Evolutionary conservation across 192 early-diverging fungal genomes (phyloP).

Genomic region (Entomortierella beljakovae): DNA sequence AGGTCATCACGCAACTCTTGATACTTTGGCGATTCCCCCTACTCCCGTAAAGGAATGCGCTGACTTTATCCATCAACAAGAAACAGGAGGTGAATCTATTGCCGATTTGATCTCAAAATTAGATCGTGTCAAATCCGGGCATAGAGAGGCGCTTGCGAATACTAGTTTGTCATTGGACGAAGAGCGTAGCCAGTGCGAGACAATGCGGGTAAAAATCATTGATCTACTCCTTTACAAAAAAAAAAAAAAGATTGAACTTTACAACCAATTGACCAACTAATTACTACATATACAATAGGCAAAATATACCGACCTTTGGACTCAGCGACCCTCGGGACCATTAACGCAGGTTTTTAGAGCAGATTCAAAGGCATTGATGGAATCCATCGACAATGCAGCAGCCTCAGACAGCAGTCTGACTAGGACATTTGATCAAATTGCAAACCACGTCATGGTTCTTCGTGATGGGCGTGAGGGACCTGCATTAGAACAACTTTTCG

Average conservation of each 20-base stretch:
- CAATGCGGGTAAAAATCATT: conserved; percentile 66
- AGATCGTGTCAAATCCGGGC: conserved; percentile 73
- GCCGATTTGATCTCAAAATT: conserved; percentile 70
- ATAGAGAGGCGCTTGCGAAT: conserved; percentile 74
- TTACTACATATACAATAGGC: conserved; percentile 24
- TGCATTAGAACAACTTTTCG: conserved; percentile 59
- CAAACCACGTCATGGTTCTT: conserved; percentile 59
- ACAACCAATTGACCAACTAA: not conserved
- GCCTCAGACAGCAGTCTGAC: conserved; percentile 67
- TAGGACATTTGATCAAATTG: conserved; percentile 56
- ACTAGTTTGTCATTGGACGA: conserved; percentile 79
- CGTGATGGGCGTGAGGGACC: conserved; percentile 52
- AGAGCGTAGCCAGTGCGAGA: conserved; percentile 89
- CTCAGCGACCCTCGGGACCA: conserved; percentile 83
- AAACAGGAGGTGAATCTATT: conserved; percentile 60
- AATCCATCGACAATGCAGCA: conserved; percentile 81
- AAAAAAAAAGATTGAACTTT: too few species aligned
- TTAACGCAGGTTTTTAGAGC: conserved; percentile 80
- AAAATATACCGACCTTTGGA: conserved; percentile 87
- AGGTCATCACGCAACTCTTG: conserved; percentile 44
- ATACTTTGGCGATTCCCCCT: conserved; percentile 69
- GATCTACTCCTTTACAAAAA: too few species aligned
- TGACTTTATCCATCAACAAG: conserved; percentile 67
- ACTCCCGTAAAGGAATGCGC: conserved; percentile 72
- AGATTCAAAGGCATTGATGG: conserved; percentile 79